Evolutionary conservation across 148 eudicot genomes (phyloP).

Genomic region (Silene conica): DNA sequence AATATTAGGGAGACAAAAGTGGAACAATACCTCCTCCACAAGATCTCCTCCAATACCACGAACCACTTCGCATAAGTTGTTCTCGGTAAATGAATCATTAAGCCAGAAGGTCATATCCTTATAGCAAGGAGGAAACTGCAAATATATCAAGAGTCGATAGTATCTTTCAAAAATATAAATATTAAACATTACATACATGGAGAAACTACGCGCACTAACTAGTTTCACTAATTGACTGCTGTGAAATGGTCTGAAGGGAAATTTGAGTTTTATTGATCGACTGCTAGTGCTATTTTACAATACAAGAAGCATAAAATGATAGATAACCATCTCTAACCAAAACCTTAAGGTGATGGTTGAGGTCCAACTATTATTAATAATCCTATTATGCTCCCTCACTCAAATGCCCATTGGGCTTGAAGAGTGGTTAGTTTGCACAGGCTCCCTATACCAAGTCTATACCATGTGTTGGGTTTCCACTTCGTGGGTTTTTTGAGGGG

Average conservation of each 20-base stretch:
- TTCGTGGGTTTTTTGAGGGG: too few relatives aligned
- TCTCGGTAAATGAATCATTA: constrained; percentile 81
- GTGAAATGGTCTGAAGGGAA: too few relatives aligned
- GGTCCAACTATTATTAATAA: too few relatives aligned
- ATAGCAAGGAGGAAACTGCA: constrained; percentile 93
- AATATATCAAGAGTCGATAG: not conserved
- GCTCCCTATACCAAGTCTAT: too few relatives aligned
- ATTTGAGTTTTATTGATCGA: too few relatives aligned
- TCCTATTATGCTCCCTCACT: too few relatives aligned
- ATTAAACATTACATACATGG: not conserved
- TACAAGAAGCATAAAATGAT: too few relatives aligned
- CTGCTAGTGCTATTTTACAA: not conserved
- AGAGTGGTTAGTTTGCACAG: too few relatives aligned
- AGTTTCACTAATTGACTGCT: not conserved
- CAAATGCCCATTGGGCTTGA: too few relatives aligned
- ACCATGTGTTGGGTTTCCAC: too few relatives aligned
- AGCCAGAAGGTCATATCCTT: constrained; percentile 98
- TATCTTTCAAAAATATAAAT: not conserved
- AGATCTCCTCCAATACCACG: constrained; percentile 93
- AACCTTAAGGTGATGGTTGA: too few relatives aligned
- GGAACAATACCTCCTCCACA: constrained; percentile 70
- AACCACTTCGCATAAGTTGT: constrained; percentile 91
- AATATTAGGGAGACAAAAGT: not conserved
- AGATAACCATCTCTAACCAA: too few relatives aligned
- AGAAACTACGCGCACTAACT: not conserved